Conservation (phyloP, 2,329 filamentous ascomycete species). For the Penicillium sclerotiorum region DNA sequence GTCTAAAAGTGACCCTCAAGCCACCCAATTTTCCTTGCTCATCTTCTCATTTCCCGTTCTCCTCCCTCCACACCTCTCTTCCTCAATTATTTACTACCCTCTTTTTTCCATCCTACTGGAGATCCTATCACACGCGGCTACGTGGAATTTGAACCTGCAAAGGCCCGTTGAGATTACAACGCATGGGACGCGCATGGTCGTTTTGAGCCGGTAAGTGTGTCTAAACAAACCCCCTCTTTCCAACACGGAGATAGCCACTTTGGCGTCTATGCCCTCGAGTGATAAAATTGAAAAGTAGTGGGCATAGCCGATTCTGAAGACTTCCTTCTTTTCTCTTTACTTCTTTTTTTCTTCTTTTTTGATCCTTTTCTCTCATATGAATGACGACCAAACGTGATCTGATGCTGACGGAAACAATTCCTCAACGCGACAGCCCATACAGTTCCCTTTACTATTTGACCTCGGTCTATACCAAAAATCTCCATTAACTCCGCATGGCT, state of each 20-base stretch:
- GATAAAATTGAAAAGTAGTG: no score
- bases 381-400: no score
- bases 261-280: no score
- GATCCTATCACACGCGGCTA: conserved; percentile 3
- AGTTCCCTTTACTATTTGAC: not conserved
- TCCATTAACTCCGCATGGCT: conserved; percentile 18
- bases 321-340: no score
- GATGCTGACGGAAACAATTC: no score
- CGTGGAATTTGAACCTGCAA: conserved; percentile 6
- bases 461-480: not conserved
- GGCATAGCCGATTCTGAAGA: no score
- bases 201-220: conserved; percentile 18
- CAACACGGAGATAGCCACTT: no score
- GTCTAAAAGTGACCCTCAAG: not conserved
- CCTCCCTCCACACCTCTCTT: conserved; percentile 2
- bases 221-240: not conserved
- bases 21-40: not conserved
- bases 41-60: not conserved
- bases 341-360: no score
- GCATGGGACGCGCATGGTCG: no score
- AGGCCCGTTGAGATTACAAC: conserved; percentile 18
- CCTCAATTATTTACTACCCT: conserved; percentile 2
- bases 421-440: not conserved
- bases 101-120: not conserved
- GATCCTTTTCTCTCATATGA: no score